A percentile compares a stretch with the other conserved stretches of the same genome.
phyloP scores from a whole-genome alignment of 768 basidiomycete genomes.

The Boletus subparvulus region DNA sequence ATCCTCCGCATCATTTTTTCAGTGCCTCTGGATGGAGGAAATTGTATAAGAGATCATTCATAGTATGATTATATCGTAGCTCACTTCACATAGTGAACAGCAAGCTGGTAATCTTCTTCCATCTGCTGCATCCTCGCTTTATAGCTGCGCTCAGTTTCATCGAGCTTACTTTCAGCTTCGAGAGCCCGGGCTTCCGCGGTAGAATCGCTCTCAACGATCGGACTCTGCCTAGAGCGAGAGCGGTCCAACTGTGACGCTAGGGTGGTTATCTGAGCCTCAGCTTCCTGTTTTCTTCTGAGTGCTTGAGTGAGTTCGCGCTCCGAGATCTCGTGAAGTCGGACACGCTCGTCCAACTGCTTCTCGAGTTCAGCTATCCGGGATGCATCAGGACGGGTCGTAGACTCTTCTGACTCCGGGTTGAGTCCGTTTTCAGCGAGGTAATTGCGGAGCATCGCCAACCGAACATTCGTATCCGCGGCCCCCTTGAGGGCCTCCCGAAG shows the following conservation, averaged over 20 bases:
- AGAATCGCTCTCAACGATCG: slow-evolving; percentile 41
- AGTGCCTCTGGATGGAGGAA: slow-evolving; percentile 63
- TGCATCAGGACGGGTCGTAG: slow-evolving; percentile 36
- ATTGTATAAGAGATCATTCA: slow-evolving; percentile 15
- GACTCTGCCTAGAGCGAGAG: slow-evolving; percentile 56
- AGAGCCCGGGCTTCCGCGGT: slow-evolving; percentile 47
- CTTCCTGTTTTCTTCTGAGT: slow-evolving; percentile 67
- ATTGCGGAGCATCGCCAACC: slow-evolving; percentile 76
- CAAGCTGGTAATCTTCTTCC: slow-evolving; percentile 94
- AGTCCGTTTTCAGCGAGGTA: slow-evolving; percentile 90
- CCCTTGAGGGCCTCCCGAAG: slow-evolving; percentile 64
- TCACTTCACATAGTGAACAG: slow-evolving; percentile 96
- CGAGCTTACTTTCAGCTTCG: slow-evolving; percentile 76
- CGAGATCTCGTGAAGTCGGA: slow-evolving; percentile 67
- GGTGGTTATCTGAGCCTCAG: slow-evolving; percentile 64
- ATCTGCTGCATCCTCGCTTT: slow-evolving; percentile 82
- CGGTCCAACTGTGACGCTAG: slow-evolving; percentile 69
- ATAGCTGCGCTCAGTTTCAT: slow-evolving; percentile 75
- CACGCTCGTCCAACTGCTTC: slow-evolving; percentile 68
- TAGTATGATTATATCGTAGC: slow-evolving; percentile 32
- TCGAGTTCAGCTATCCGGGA: slow-evolving; percentile 74
- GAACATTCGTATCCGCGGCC: slow-evolving; percentile 66
- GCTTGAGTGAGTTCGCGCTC: slow-evolving; percentile 73
- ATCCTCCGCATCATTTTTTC: slow-evolving; percentile 97
- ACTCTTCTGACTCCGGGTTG: slow-evolving; percentile 66